Percentiles rank a stretch among this genome's conserved stretches.
Conservation (phyloP, 1,139 yeast genomes). For the Blastobotrys persicus region DNA sequence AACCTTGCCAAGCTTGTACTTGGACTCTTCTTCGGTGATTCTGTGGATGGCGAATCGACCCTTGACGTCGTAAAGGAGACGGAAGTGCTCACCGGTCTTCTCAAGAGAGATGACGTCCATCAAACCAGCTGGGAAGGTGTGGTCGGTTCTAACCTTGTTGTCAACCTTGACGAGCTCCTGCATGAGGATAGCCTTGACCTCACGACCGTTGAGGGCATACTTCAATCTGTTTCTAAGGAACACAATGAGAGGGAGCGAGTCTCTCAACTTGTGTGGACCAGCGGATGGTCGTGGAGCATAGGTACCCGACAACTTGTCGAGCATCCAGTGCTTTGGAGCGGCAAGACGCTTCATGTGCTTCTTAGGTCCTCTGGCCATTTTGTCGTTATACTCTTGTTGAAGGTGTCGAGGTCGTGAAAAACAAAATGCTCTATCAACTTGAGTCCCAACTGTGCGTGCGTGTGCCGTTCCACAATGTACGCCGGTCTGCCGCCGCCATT, state of each 20-base stretch:
- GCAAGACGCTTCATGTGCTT: slow-evolving; percentile 97
- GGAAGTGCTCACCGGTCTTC: slow-evolving; percentile 98
- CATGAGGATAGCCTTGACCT: slow-evolving; percentile 98
- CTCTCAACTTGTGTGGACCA: slow-evolving; percentile 99
- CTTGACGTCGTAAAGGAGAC: slow-evolving; percentile 96
- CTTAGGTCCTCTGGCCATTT: slow-evolving; percentile 98
- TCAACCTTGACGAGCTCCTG: slow-evolving; percentile 99
- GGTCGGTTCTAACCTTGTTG: slow-evolving; percentile 98
- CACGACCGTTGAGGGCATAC: slow-evolving; percentile 99
- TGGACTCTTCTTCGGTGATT: slow-evolving; percentile 97
- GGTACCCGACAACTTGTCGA: slow-evolving; percentile 99
- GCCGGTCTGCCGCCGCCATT: not conserved
- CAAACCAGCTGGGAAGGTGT: slow-evolving; percentile 99
- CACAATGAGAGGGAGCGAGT: slow-evolving; percentile 95
- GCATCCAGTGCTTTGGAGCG: slow-evolving; percentile 99
- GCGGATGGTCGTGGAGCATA: slow-evolving; percentile 99
- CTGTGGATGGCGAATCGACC: slow-evolving; percentile 99
- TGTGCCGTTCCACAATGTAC: not conserved
- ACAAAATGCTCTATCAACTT: not conserved
- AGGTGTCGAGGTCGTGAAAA: slow-evolving; percentile 5
- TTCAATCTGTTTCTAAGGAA: slow-evolving; percentile 99
- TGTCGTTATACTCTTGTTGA: slow-evolving; percentile 27
- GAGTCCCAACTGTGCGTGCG: not conserved
- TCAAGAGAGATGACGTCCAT: slow-evolving; percentile 97
- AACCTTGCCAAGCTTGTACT: slow-evolving; percentile 96